Conservation (phyloP, 805 yeast species). For the Pichia scutulata region DNA sequence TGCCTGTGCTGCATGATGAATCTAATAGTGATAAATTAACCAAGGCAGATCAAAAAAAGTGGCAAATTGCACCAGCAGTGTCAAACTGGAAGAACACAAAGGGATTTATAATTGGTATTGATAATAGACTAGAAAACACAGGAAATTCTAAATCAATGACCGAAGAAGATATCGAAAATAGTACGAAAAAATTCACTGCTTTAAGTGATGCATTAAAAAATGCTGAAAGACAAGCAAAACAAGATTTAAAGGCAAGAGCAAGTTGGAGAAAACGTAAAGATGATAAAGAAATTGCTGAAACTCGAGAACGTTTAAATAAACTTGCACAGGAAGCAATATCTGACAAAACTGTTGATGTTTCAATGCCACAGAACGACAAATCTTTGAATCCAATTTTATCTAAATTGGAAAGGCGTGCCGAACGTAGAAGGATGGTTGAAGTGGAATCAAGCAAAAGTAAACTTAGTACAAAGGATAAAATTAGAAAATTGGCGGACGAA, state of each 20-base stretch:
- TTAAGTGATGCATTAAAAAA: conserved; percentile 65
- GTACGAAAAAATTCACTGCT: conserved; percentile 39
- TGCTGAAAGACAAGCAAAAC: conserved; percentile 57
- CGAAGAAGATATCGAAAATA: conserved; percentile 36
- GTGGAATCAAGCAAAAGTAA: conserved; percentile 36
- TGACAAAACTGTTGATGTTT: not conserved
- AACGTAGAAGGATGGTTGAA: conserved; percentile 40
- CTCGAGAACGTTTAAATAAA: conserved; percentile 42
- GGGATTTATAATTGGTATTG: conserved; percentile 77
- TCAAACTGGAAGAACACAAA: conserved; percentile 95
- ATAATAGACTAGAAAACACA: conserved; percentile 61
- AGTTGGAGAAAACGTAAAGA: conserved; percentile 35
- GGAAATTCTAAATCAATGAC: conserved; percentile 9
- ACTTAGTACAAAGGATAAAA: conserved; percentile 38
- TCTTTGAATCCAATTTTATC: conserved; percentile 17
- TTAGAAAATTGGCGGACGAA: conserved; percentile 36
- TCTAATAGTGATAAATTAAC: conserved; percentile 44
- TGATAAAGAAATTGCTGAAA: conserved; percentile 35
- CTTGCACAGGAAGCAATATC: conserved; percentile 44
- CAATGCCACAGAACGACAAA: not conserved
- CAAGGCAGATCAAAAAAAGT: conserved; percentile 64
- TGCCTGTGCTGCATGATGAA: conserved; percentile 62
- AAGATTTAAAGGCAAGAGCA: conserved; percentile 45
- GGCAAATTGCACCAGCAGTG: conserved; percentile 87
- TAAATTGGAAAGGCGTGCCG: conserved; percentile 35